Conservation (phyloP, 2,329 filamentous ascomycete genomes). For the Ophiostoma sp. region DNA sequence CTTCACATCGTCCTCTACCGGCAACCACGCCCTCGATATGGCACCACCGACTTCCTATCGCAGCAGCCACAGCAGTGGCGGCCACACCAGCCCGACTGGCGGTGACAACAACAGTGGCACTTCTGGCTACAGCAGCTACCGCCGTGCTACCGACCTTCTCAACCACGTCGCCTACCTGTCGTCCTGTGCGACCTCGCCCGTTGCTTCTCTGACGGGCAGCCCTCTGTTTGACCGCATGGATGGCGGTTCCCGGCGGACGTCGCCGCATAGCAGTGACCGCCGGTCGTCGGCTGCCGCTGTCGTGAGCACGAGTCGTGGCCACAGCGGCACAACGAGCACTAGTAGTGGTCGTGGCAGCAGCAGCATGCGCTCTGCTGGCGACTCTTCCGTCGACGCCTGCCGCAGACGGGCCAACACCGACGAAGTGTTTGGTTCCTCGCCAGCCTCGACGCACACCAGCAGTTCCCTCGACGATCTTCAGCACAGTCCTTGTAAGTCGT, state of each 20-base stretch:
- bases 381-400: neutral
- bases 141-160: constrained; percentile 56
- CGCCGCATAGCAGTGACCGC: neutral
- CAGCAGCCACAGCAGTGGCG: constrained; percentile 1
- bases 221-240: constrained; percentile 39
- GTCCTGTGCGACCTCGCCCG: constrained; percentile 31
- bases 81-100: constrained; percentile 4
- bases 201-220: constrained; percentile 30
- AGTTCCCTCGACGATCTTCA: constrained; percentile 35
- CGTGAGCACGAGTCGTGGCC: neutral
- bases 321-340: neutral
- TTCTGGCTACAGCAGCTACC: constrained; percentile 29
- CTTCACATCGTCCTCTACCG: constrained; percentile 51
- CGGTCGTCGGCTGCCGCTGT: constrained; percentile 9
- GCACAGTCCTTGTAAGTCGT: constrained; percentile 19
- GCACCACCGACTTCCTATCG: constrained; percentile 35
- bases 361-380: neutral
- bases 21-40: constrained; percentile 52
- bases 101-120: neutral
- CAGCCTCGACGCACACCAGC: constrained; percentile 33
- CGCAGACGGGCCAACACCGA: constrained; percentile 19
- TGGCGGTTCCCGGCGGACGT: constrained; percentile 1
- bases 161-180: constrained; percentile 54
- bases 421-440: constrained; percentile 30
- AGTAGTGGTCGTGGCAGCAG: neutral